phyloP scores from a whole-genome alignment of 257 asterid genomes.

The Nemophila menziesii region DNA sequence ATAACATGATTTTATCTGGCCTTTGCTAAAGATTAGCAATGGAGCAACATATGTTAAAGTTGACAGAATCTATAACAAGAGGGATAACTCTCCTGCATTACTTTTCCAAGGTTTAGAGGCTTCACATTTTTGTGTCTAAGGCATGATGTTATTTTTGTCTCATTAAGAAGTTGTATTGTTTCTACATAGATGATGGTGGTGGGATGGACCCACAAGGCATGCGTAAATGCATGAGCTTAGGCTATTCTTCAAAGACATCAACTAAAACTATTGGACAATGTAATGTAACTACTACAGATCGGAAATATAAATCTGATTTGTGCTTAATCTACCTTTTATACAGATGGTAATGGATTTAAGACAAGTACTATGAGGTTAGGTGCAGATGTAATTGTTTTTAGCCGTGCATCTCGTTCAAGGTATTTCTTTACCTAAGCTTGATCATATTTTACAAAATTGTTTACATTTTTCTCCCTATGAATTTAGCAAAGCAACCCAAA shows the following conservation, averaged over 20 bases:
- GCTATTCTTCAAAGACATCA: slow-evolving; percentile 78
- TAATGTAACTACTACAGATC: too few species aligned
- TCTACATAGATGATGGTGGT: slow-evolving; percentile 73
- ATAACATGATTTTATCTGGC: slow-evolving; percentile 4
- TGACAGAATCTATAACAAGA: slow-evolving; percentile 50
- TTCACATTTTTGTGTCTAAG: too few species aligned
- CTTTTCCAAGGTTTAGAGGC: slow-evolving; percentile 58
- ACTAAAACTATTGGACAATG: slow-evolving; percentile 80
- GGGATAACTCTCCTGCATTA: slow-evolving; percentile 83
- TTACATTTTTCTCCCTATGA: slow-evolving; percentile 18
- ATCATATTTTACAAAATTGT: not conserved
- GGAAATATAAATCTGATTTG: too few species aligned
- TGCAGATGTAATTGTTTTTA: slow-evolving; percentile 80
- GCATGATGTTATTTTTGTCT: too few species aligned
- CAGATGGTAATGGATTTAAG: slow-evolving; percentile 97
- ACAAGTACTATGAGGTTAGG: slow-evolving; percentile 97
- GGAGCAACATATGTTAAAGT: slow-evolving; percentile 85
- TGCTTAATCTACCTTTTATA: slow-evolving; percentile 18
- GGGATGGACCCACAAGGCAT: slow-evolving; percentile 83
- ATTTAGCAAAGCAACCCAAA: slow-evolving; percentile 70
- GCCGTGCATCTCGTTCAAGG: slow-evolving; percentile 68
- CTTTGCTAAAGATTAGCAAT: slow-evolving; percentile 34
- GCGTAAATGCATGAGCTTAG: slow-evolving; percentile 92
- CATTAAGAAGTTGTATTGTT: too few species aligned
- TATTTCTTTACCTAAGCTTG: slow-evolving; percentile 12